Evolutionary conservation across 495 filamentous ascomycete genomes (phyloP).

Genomic region (Aspergillus mulundensis): DNA sequence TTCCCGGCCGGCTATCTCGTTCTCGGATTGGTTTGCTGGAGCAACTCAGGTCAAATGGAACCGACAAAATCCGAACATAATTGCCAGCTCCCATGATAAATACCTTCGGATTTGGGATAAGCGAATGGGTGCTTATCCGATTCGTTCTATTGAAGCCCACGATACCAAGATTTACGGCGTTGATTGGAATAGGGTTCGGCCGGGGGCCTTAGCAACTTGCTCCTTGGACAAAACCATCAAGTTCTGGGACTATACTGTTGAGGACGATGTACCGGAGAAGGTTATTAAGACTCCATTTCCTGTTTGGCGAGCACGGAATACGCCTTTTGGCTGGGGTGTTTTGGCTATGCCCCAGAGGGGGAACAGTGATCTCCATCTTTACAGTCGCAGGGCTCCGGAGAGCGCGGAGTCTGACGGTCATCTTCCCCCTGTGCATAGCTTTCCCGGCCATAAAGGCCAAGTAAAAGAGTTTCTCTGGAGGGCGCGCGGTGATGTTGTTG

Average conservation of each 20-base stretch:
- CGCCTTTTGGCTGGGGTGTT: slow-evolving; percentile 83
- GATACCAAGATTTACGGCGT: slow-evolving; percentile 95
- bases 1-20: slow-evolving; percentile 69
- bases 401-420: slow-evolving; percentile 43
- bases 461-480: slow-evolving; percentile 96
- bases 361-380: slow-evolving; percentile 80
- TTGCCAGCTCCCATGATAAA: slow-evolving; percentile 87
- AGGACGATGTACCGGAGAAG: slow-evolving; percentile 62
- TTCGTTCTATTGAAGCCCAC: slow-evolving; percentile 82
- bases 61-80: slow-evolving; percentile 73
- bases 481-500: slow-evolving; percentile 64
- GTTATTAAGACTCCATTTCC: slow-evolving; percentile 79
- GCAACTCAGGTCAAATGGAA: slow-evolving; percentile 97
- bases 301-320: slow-evolving; percentile 90
- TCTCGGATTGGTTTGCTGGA: slow-evolving; percentile 92
- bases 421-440: slow-evolving; percentile 61
- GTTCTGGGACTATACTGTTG: slow-evolving; percentile 79
- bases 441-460: slow-evolving; percentile 77
- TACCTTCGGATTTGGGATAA: slow-evolving; percentile 89
- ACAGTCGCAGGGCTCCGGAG: slow-evolving; percentile 58
- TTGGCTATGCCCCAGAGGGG: slow-evolving; percentile 89
- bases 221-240: slow-evolving; percentile 91
- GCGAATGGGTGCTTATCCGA: slow-evolving; percentile 70
- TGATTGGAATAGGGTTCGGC: slow-evolving; percentile 81
- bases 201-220: slow-evolving; percentile 74